Percentiles rank a stretch among this genome's conserved stretches.
These are phyloP conservation scores for Pythium brachiatum DNA, from an alignment of 352 stramenopile genomes.

Conservation along the genomic window DNA sequence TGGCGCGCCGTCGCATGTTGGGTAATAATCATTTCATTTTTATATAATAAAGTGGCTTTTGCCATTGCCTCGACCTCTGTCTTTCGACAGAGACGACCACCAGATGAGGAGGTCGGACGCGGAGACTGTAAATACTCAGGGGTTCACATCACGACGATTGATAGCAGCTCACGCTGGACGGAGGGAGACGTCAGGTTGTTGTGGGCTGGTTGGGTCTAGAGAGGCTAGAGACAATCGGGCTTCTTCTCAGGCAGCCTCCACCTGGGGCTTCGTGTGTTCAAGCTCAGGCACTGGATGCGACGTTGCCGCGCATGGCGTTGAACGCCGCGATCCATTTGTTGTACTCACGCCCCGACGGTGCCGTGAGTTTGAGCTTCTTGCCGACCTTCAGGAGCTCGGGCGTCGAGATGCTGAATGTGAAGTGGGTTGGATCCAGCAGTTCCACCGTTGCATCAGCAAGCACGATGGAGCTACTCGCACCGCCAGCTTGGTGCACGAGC, in stretches of 20 bases:
- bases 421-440: slow-evolving; percentile 52
- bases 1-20: not conserved
- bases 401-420: slow-evolving; percentile 79
- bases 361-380: slow-evolving; percentile 80
- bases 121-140: slow-evolving; percentile 5
- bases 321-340: slow-evolving; percentile 84
- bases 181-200: not conserved
- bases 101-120: not conserved
- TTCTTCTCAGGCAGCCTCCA: not conserved
- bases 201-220: slow-evolving; percentile 1
- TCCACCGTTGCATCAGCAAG: slow-evolving; percentile 67
- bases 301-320: slow-evolving; percentile 37
- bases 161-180: slow-evolving; percentile 2
- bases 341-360: slow-evolving; percentile 71
- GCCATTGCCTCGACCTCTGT: not conserved
- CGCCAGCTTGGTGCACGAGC: slow-evolving; percentile 56
- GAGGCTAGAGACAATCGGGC: not conserved
- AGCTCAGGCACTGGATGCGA: slow-evolving; percentile 25
- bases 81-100: not conserved
- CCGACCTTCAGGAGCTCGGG: slow-evolving; percentile 65
- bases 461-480: slow-evolving; percentile 69
- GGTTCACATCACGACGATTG: slow-evolving; percentile 1
- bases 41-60: not conserved
- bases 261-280: not conserved
- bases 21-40: slow-evolving; percentile 4